Evolutionary conservation across 192 early-diverging fungal genomes (phyloP).

Genomic region (Podila minutissima): DNA sequence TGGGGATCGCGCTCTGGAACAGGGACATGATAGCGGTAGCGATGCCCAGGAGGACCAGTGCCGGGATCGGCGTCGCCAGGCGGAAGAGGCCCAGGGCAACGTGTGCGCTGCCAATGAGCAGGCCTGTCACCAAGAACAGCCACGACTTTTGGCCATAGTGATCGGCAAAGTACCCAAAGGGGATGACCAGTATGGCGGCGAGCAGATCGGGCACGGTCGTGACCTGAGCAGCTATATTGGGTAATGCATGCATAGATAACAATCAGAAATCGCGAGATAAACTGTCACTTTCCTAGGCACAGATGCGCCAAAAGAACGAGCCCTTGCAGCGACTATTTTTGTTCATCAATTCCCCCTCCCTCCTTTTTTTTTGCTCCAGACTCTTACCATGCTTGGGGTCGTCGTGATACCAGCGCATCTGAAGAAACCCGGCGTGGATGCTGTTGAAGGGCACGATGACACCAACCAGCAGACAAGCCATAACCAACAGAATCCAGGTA

Average conservation of each 20-base stretch:
- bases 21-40: constrained; percentile 59
- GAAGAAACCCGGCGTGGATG: constrained; percentile 67
- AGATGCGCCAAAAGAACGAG: neutral
- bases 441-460: constrained; percentile 71
- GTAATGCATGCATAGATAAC: neutral
- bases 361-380: too few relatives aligned
- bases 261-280: neutral
- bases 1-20: constrained; percentile 62
- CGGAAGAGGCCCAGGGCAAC: constrained; percentile 48
- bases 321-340: too few relatives aligned
- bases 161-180: constrained; percentile 63
- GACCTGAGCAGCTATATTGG: constrained; percentile 56
- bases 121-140: constrained; percentile 55
- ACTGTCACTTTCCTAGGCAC: neutral
- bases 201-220: constrained; percentile 69
- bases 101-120: constrained; percentile 56
- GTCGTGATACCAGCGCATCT: constrained; percentile 62
- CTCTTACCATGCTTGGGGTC: constrained; percentile 41
- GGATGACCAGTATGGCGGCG: constrained; percentile 62
- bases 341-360: too few relatives aligned
- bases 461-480: constrained; percentile 63
- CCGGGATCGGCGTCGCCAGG: constrained; percentile 53
- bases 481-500: constrained; percentile 57
- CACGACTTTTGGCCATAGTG: constrained; percentile 57
- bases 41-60: constrained; percentile 56